Conservation (phyloP, 148 eudicot genomes). For the Vaccinium darrowii region DNA sequence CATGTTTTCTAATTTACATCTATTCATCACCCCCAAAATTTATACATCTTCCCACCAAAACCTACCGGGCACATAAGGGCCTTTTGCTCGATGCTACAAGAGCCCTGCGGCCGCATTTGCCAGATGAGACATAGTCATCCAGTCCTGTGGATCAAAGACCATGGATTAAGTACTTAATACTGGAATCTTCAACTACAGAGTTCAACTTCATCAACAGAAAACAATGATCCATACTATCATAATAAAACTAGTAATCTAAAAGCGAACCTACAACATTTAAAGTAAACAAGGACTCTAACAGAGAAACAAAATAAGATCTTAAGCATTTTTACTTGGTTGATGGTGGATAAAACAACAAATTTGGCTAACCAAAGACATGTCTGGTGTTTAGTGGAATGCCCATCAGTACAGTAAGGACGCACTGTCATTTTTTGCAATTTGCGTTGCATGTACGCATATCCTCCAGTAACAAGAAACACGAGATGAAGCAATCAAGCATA, state of each 20-base stretch:
- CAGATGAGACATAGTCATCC: conserved; percentile 3
- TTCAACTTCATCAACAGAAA: not conserved
- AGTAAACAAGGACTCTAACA: not conserved
- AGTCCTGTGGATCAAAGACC: conserved; percentile 11
- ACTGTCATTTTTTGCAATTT: not conserved
- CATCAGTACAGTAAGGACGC: not conserved
- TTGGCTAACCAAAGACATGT: not conserved
- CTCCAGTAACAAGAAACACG: not conserved
- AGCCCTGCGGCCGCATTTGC: not conserved
- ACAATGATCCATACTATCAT: not conserved
- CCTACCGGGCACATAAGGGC: not conserved
- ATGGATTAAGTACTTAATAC: not conserved
- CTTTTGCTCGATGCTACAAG: conserved; percentile 8
- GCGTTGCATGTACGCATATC: not conserved
- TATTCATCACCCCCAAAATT: not conserved
- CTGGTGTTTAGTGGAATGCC: not conserved
- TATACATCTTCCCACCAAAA: conserved; percentile 3
- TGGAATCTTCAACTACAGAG: not conserved
- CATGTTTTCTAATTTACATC: not conserved
- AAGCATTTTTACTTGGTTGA: not conserved
- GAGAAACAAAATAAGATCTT: not conserved
- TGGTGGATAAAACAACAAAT: not conserved
- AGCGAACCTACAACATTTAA: not conserved
- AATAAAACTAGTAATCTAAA: not conserved
- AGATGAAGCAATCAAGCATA: not conserved